These are phyloP conservation scores for Curvularia sp. DNA, from an alignment of 2,329 filamentous ascomycete genomes.

Conservation along the genomic window DNA sequence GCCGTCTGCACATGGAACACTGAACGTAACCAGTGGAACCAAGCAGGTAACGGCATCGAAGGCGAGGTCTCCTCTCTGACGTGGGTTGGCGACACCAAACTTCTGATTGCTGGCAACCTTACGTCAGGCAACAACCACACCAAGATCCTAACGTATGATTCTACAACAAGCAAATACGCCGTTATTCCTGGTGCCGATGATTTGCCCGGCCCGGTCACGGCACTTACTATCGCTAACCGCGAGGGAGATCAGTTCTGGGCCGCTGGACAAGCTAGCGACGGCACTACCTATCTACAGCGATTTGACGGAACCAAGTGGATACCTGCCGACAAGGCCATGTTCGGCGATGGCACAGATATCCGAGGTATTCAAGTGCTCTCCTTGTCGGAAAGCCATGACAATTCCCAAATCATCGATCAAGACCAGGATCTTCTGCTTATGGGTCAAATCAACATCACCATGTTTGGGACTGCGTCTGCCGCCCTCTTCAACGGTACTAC, in stretches of 20 bases:
- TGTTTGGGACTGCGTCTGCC: slow-evolving; percentile 82
- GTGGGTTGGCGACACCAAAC: slow-evolving; percentile 75
- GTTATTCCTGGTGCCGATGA: slow-evolving; percentile 65
- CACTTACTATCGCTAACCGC: slow-evolving; percentile 75
- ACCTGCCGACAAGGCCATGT: slow-evolving; percentile 61
- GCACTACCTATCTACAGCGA: slow-evolving; percentile 79
- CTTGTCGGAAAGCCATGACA: slow-evolving; percentile 71
- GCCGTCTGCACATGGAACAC: slow-evolving; percentile 82
- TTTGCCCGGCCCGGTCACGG: slow-evolving; percentile 81
- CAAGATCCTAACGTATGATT: slow-evolving; percentile 76
- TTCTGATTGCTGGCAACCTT: slow-evolving; percentile 81
- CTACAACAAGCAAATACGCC: slow-evolving; percentile 71
- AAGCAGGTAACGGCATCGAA: slow-evolving; percentile 73
- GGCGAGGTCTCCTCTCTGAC: slow-evolving; percentile 75
- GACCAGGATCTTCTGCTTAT: slow-evolving; percentile 80
- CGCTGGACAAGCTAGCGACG: slow-evolving; percentile 72
- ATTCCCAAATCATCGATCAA: slow-evolving; percentile 68
- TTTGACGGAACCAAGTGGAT: slow-evolving; percentile 78
- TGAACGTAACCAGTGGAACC: slow-evolving; percentile 75
- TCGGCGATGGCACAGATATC: slow-evolving; percentile 72
- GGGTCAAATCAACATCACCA: slow-evolving; percentile 78
- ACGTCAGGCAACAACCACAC: slow-evolving; percentile 69
- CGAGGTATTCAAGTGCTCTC: slow-evolving; percentile 83
- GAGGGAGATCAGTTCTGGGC: slow-evolving; percentile 82
- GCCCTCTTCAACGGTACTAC: slow-evolving; percentile 85